phyloP scores from a whole-genome alignment of 1,139 yeast genomes.

The Geotrichum fermentans region DNA sequence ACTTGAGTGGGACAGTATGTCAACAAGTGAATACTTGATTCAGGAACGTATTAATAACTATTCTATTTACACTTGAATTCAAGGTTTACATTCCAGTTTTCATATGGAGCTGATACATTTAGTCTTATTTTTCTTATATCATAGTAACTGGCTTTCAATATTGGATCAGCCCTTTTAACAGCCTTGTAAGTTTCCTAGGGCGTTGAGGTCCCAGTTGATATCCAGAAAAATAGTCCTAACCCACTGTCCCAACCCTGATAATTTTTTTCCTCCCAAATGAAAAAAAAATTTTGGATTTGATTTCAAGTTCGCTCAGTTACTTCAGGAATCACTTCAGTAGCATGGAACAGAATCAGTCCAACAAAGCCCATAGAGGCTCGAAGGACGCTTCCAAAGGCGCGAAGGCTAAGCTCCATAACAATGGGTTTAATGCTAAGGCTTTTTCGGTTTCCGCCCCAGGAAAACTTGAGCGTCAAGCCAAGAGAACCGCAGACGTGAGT shows the following conservation, averaged over 20 bases:
- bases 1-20: no score
- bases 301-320: not conserved
- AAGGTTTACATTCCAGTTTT: no score
- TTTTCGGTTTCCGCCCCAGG: slow-evolving; percentile 92
- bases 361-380: slow-evolving; percentile 47
- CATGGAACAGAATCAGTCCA: slow-evolving; percentile 31
- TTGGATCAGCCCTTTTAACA: no score
- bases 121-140: no score
- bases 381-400: slow-evolving; percentile 57
- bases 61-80: no score
- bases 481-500: slow-evolving; percentile 70
- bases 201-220: no score
- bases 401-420: slow-evolving; percentile 81
- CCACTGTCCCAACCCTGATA: slow-evolving; percentile 10
- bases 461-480: slow-evolving; percentile 77
- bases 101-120: not conserved
- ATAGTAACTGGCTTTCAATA: no score
- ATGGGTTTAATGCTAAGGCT: slow-evolving; percentile 91
- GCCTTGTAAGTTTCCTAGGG: no score
- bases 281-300: slow-evolving; percentile 3
- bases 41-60: no score
- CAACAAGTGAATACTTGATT: no score
- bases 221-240: no score
- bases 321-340: not conserved
- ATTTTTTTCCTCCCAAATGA: not conserved